Conservation (phyloP, 176 grass and related monocot species). For the Zoysia pacifica region DNA sequence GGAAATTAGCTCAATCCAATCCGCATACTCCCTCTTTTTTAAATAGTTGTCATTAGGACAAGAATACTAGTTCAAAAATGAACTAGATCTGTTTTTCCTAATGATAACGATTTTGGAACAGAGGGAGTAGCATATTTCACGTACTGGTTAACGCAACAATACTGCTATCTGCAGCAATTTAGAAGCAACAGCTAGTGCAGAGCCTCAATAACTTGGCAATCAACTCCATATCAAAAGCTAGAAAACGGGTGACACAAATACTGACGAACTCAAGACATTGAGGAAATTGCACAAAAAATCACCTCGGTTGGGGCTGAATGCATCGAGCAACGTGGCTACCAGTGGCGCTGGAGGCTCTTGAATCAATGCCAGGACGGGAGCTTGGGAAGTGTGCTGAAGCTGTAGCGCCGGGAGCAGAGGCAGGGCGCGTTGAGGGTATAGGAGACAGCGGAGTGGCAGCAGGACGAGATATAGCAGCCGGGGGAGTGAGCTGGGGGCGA, state of each 20-base stretch:
- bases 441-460: conserved; percentile 18
- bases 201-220: not conserved
- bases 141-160: not conserved
- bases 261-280: not conserved
- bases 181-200: conserved; percentile 1
- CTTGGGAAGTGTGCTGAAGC: conserved; percentile 27
- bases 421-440: conserved; percentile 16
- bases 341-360: not conserved
- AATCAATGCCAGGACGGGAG: conserved; percentile 18
- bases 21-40: not conserved
- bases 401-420: conserved; percentile 7
- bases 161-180: not conserved
- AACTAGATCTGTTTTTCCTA: too few species aligned
- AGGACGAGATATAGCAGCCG: conserved; percentile 1
- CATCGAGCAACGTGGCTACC: conserved; percentile 27
- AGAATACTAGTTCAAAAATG: too few species aligned
- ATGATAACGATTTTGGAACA: too few species aligned
- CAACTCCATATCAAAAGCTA: conserved; percentile 7
- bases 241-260: not conserved
- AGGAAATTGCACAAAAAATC: not conserved
- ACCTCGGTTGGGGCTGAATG: conserved; percentile 46
- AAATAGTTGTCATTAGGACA: too few species aligned
- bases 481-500: conserved; percentile 23
- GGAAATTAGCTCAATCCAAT: not conserved
- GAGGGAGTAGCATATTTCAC: not conserved